Evolutionary conservation across 164 flowering plant species (phyloP).

Genomic region (Santalum album): DNA sequence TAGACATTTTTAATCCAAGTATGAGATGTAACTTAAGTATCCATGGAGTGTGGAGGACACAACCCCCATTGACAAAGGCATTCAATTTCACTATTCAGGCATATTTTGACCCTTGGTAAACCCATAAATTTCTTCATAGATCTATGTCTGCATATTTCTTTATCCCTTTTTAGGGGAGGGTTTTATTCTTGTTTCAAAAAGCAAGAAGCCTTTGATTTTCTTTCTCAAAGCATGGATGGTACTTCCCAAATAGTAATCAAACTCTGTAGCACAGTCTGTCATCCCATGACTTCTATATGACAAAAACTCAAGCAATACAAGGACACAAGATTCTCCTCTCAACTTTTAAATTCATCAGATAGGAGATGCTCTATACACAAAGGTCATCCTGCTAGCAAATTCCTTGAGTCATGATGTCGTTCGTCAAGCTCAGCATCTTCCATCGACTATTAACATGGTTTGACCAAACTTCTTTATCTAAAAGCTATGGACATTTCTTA

Average conservation of each 20-base stretch:
- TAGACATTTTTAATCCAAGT: no score
- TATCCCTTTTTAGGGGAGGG: no score
- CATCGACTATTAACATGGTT: neutral
- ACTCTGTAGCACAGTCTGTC: neutral
- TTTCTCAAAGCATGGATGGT: neutral
- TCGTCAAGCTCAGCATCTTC: slow-evolving; percentile 5
- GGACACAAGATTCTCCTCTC: neutral
- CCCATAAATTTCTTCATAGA: no score
- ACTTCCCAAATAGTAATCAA: neutral
- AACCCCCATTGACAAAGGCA: no score
- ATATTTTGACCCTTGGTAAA: no score
- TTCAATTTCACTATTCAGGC: neutral
- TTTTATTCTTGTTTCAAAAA: neutral
- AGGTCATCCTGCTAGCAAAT: slow-evolving; percentile 1
- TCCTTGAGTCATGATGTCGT: neutral
- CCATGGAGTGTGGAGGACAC: neutral
- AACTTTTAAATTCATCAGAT: neutral
- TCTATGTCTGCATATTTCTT: no score
- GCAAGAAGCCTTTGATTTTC: neutral
- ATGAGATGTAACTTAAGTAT: neutral
- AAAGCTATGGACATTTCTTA: neutral
- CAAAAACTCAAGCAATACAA: neutral
- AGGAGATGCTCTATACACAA: slow-evolving; percentile 4
- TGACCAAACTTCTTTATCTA: slow-evolving; percentile 1
- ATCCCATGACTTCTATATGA: neutral